These are phyloP conservation scores for Hericium erinaceus DNA, from an alignment of 768 basidiomycete genomes.

Conservation along the genomic window DNA sequence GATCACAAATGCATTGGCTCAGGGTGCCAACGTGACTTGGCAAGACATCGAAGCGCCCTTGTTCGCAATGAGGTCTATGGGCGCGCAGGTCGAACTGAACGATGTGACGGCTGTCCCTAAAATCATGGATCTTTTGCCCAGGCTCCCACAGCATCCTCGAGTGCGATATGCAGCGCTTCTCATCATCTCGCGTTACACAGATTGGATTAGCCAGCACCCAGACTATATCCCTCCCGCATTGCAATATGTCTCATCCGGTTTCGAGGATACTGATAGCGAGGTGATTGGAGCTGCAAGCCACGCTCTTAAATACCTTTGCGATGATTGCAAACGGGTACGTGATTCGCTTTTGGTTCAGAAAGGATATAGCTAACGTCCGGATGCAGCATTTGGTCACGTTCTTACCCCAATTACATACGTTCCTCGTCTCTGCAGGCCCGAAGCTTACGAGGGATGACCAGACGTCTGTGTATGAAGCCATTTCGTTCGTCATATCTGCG, in stretches of 20 bases:
- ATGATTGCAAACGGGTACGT: slow-evolving; percentile 84
- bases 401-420: slow-evolving; percentile 84
- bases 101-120: slow-evolving; percentile 88
- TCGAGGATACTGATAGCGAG: slow-evolving; percentile 70
- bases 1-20: slow-evolving; percentile 65
- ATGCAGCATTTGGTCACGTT: slow-evolving; percentile 82
- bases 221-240: slow-evolving; percentile 78
- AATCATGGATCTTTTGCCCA: slow-evolving; percentile 91
- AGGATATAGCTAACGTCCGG: slow-evolving; percentile 6
- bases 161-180: slow-evolving; percentile 94
- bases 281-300: slow-evolving; percentile 92
- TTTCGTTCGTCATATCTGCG: slow-evolving; percentile 87
- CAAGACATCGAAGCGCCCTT: slow-evolving; percentile 96
- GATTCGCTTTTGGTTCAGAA: neutral
- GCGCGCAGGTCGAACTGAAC: slow-evolving; percentile 77
- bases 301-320: slow-evolving; percentile 92
- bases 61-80: slow-evolving; percentile 98
- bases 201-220: slow-evolving; percentile 91
- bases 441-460: slow-evolving; percentile 82
- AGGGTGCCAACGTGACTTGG: slow-evolving; percentile 59
- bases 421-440: slow-evolving; percentile 69
- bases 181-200: slow-evolving; percentile 91
- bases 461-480: slow-evolving; percentile 90
- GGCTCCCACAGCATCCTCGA: slow-evolving; percentile 79
- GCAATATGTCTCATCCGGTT: slow-evolving; percentile 87